A percentile compares a stretch with the other conserved stretches of the same genome.
Evolutionary conservation across 2,329 filamentous ascomycete genomes (phyloP).

Genomic region (Penicillium sp.): DNA sequence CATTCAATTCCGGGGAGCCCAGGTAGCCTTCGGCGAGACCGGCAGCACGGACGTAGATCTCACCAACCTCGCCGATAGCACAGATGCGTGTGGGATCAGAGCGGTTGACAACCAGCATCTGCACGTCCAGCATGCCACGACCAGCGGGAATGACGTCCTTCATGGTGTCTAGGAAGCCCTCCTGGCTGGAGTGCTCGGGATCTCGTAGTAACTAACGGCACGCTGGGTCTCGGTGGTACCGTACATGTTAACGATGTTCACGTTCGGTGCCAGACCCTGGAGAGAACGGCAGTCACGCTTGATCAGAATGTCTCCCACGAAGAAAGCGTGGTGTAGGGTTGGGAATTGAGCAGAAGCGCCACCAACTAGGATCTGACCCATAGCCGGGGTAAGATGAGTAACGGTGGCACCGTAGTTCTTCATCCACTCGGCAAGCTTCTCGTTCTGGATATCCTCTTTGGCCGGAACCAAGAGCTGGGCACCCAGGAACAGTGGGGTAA

Average conservation of each 20-base stretch:
- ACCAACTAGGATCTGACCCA: slow-evolving; percentile 92
- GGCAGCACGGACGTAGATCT: slow-evolving; percentile 75
- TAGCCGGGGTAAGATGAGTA: slow-evolving; percentile 87
- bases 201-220: slow-evolving; percentile 75
- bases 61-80: slow-evolving; percentile 73
- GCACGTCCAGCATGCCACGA: slow-evolving; percentile 80
- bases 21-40: slow-evolving; percentile 81
- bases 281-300: slow-evolving; percentile 73
- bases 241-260: slow-evolving; percentile 77
- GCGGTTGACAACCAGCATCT: slow-evolving; percentile 76
- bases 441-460: slow-evolving; percentile 78
- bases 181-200: slow-evolving; percentile 62
- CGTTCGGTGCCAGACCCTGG: slow-evolving; percentile 69
- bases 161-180: slow-evolving; percentile 59
- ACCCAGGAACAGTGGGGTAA: slow-evolving; percentile 83
- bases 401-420: slow-evolving; percentile 66
- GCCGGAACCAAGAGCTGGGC: slow-evolving; percentile 73
- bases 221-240: slow-evolving; percentile 82
- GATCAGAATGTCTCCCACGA: slow-evolving; percentile 85
- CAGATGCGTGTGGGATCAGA: slow-evolving; percentile 64
- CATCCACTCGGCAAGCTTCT: slow-evolving; percentile 86
- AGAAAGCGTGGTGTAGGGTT: slow-evolving; percentile 72
- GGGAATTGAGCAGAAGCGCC: slow-evolving; percentile 74
- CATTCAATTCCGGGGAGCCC: slow-evolving; percentile 56
- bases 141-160: slow-evolving; percentile 78